A percentile compares a stretch with the other conserved stretches of the same genome.
These are phyloP conservation scores for Bonia amplexicaulis DNA, from an alignment of 176 grass and related monocot species.

Conservation along the genomic window DNA sequence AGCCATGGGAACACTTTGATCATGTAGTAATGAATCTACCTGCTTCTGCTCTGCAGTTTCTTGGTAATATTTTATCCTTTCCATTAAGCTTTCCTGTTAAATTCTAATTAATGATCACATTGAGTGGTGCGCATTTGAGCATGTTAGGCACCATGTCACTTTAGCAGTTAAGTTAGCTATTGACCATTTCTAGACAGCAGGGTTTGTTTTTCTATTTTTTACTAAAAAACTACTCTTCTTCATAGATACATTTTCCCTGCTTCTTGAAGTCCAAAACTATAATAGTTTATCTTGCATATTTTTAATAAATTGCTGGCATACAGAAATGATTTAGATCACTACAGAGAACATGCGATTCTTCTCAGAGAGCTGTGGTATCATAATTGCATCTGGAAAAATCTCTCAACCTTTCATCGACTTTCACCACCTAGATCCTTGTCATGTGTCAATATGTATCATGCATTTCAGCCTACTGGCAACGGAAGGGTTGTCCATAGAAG, in stretches of 20 bases:
- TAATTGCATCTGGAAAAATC: background rate
- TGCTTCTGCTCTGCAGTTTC: constrained; percentile 86
- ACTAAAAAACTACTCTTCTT: background rate
- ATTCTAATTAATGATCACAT: background rate
- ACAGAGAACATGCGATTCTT: background rate
- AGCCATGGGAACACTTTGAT: constrained; percentile 72
- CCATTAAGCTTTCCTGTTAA: background rate
- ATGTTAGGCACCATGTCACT: background rate
- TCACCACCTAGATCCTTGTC: background rate
- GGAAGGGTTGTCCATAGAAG: background rate
- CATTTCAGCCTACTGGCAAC: background rate
- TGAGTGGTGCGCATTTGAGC: background rate
- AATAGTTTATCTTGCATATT: background rate
- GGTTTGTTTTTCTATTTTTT: background rate
- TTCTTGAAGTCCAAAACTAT: background rate
- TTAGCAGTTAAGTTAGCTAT: background rate
- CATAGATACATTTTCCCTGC: background rate
- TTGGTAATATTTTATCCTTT: constrained; percentile 47
- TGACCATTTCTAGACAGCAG: background rate
- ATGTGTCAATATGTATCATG: background rate
- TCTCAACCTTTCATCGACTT: background rate
- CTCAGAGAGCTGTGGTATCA: background rate
- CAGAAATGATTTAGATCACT: background rate
- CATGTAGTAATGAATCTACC: constrained; percentile 97
- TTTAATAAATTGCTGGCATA: background rate